Evolutionary conservation across 768 basidiomycete genomes (phyloP).

Genomic region (Chiua virens): DNA sequence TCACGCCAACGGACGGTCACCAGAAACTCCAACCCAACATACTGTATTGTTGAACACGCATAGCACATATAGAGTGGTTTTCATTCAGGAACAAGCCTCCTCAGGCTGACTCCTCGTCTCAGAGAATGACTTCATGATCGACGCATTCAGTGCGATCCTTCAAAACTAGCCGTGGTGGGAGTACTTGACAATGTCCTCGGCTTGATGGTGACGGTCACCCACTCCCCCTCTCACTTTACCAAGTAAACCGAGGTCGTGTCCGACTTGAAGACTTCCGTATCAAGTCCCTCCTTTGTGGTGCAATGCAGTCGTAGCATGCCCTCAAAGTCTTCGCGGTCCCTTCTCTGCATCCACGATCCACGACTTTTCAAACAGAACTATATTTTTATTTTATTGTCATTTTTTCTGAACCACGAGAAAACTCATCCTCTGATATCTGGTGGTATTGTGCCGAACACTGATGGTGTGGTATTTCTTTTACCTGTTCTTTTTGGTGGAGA

Average conservation of each 20-base stretch:
- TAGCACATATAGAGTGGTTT: slow-evolving; percentile 61
- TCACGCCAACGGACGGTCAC: too few relatives aligned
- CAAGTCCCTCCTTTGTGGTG: slow-evolving; percentile 44
- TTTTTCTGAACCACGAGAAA: not conserved
- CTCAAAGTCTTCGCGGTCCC: too few relatives aligned
- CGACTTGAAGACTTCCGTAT: slow-evolving; percentile 29
- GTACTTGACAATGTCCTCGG: slow-evolving; percentile 26
- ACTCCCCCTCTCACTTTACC: slow-evolving; percentile 50
- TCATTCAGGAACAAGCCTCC: slow-evolving; percentile 61
- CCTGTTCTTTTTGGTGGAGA: not conserved
- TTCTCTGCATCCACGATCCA: too few relatives aligned
- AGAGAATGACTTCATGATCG: slow-evolving; percentile 52
- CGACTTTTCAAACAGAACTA: slow-evolving; percentile 51
- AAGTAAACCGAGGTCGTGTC: not conserved
- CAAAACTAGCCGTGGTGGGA: slow-evolving; percentile 43
- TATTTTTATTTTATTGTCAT: slow-evolving; percentile 13
- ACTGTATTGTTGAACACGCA: not conserved
- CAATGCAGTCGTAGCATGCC: too few relatives aligned
- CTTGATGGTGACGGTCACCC: slow-evolving; percentile 52
- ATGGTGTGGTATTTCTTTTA: slow-evolving; percentile 38
- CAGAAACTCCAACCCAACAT: slow-evolving; percentile 22
- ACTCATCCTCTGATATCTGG: not conserved
- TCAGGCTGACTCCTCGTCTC: slow-evolving; percentile 68
- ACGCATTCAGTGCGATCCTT: slow-evolving; percentile 45
- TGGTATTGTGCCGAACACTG: slow-evolving; percentile 60